A percentile compares a stretch with the other conserved stretches of the same genome.
These are phyloP conservation scores for Vaccinium darrowii DNA, from an alignment of 148 eudicot genomes.

Conservation along the genomic window DNA sequence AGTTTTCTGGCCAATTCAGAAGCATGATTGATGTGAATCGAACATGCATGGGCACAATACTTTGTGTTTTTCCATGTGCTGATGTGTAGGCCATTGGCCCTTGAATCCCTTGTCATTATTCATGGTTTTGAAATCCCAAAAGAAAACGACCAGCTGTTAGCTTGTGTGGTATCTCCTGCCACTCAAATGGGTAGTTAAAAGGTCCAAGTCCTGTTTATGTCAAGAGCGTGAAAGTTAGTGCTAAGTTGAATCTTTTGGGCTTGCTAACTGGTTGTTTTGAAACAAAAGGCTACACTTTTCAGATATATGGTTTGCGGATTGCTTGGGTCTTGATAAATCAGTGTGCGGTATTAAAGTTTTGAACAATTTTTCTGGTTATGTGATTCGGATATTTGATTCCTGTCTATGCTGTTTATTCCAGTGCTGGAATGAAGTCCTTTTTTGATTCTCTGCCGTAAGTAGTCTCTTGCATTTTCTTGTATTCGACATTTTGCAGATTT, in stretches of 20 bases:
- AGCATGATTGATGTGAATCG: background rate
- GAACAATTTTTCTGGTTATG: background rate
- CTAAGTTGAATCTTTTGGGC: background rate
- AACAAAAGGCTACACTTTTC: background rate
- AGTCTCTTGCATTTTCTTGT: background rate
- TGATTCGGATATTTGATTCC: background rate
- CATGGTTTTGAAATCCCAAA: background rate
- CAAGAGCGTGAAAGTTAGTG: background rate
- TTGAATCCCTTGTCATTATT: background rate
- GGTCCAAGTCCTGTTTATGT: background rate
- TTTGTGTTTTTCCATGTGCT: background rate
- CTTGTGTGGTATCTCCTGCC: background rate
- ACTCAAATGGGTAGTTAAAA: background rate
- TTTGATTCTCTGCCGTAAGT: background rate
- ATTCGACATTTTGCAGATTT: constrained; percentile 43
- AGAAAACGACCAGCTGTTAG: background rate
- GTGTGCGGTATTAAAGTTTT: background rate
- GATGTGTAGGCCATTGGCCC: background rate
- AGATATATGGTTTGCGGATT: background rate
- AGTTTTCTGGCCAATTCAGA: background rate
- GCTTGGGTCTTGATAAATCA: constrained; percentile 6
- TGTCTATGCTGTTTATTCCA: constrained; percentile 3
- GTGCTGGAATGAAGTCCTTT: background rate
- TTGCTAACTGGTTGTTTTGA: background rate
- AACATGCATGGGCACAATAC: background rate